Percentiles rank a stretch among this genome's conserved stretches.
Conservation (phyloP, 2,329 filamentous ascomycete species). For the Phialocephala sp. region DNA sequence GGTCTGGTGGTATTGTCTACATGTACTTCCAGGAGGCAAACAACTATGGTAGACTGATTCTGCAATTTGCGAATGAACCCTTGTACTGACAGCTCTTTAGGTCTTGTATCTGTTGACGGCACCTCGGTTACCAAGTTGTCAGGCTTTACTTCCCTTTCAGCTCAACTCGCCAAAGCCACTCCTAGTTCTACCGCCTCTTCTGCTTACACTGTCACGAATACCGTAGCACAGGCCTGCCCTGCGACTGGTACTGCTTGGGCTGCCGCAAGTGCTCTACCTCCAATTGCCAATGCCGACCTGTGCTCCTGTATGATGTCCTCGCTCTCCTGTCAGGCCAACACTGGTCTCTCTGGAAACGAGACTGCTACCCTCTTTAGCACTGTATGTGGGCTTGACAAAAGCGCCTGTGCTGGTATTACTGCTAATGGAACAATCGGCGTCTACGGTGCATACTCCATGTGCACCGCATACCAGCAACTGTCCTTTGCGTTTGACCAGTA, state of each 20-base stretch:
- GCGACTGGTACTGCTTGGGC: conserved; percentile 68
- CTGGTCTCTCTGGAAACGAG: conserved; percentile 60
- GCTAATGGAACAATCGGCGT: conserved; percentile 69
- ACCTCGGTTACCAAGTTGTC: conserved; percentile 67
- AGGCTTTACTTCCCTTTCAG: conserved; percentile 77
- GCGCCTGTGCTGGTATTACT: conserved; percentile 70
- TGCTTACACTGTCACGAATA: conserved; percentile 77
- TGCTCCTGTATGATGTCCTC: conserved; percentile 86
- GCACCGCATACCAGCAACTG: conserved; percentile 71
- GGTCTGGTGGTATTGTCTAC: conserved; percentile 97
- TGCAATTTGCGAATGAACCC: neutral
- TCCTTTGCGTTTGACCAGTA: conserved; percentile 77
- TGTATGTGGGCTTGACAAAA: conserved; percentile 66
- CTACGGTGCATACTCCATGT: conserved; percentile 83
- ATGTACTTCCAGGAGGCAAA: conserved; percentile 96
- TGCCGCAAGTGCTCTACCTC: conserved; percentile 75
- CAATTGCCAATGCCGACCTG: conserved; percentile 76
- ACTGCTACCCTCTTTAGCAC: conserved; percentile 74
- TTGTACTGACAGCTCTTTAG: conserved; percentile 47
- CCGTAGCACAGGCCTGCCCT: conserved; percentile 73
- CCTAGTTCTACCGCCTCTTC: conserved; percentile 69
- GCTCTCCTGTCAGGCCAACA: conserved; percentile 71
- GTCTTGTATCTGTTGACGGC: conserved; percentile 69
- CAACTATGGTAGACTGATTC: conserved; percentile 70
- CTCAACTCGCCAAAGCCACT: conserved; percentile 69